These are phyloP conservation scores for Didymella glomerata DNA, from an alignment of 2,329 filamentous ascomycete species.

Conservation along the genomic window DNA sequence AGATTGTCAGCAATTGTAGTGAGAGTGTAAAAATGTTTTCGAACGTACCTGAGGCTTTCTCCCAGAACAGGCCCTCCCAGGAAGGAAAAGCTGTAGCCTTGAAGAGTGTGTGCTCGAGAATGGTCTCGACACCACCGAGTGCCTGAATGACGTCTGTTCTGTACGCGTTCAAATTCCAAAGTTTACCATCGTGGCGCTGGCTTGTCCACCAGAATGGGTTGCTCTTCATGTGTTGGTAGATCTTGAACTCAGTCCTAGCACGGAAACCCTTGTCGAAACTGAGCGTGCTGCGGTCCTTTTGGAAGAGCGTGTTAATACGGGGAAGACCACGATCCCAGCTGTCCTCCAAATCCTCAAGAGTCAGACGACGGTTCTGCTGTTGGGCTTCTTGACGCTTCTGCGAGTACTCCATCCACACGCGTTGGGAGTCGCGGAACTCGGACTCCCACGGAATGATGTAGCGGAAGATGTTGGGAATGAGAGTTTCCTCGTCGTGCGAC, in stretches of 20 bases:
- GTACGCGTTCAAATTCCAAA: slow-evolving; percentile 97
- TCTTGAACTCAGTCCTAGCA: slow-evolving; percentile 93
- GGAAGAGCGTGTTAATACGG: slow-evolving; percentile 98
- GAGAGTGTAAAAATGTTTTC: background rate
- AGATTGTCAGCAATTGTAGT: slow-evolving; percentile 12
- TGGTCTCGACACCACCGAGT: slow-evolving; percentile 94
- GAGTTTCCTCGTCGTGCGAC: slow-evolving; percentile 96
- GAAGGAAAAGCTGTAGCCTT: slow-evolving; percentile 96
- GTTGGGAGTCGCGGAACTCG: slow-evolving; percentile 98
- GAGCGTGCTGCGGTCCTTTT: slow-evolving; percentile 95
- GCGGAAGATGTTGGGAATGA: slow-evolving; percentile 98
- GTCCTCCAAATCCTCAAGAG: slow-evolving; percentile 94
- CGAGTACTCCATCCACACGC: slow-evolving; percentile 99
- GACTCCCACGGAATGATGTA: slow-evolving; percentile 99
- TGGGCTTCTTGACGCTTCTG: slow-evolving; percentile 97
- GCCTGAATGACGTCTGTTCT: slow-evolving; percentile 97
- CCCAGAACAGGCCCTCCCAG: slow-evolving; percentile 97
- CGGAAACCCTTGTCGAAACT: slow-evolving; percentile 99
- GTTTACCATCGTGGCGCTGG: slow-evolving; percentile 93
- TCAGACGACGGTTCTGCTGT: slow-evolving; percentile 93
- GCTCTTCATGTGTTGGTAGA: slow-evolving; percentile 98
- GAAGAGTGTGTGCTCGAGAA: slow-evolving; percentile 95
- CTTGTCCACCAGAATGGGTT: slow-evolving; percentile 99
- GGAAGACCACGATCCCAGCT: slow-evolving; percentile 98
- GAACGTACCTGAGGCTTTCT: slow-evolving; percentile 63